Evolutionary conservation across 1,284 basidiomycete species (phyloP).

Genomic region (Spongiforma sp.): DNA sequence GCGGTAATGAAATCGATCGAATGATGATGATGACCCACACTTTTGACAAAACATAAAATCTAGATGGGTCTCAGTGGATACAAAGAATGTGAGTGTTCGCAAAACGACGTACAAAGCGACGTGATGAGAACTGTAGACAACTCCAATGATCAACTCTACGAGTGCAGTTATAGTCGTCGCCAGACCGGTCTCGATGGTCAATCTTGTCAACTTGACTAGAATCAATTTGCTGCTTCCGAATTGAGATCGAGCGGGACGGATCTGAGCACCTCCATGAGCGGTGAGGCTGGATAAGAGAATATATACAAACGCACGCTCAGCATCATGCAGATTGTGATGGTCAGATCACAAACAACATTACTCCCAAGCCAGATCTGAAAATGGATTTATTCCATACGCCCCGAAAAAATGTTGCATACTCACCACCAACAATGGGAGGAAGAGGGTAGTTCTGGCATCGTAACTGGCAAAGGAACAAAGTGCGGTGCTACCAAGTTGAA

Average conservation of each 20-base stretch:
- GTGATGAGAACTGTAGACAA: conserved; percentile 11
- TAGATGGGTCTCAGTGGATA: neutral
- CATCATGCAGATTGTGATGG: conserved; percentile 13
- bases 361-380: conserved; percentile 18
- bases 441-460: neutral
- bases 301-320: conserved; percentile 7
- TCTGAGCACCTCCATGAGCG: no score
- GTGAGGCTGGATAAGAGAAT: neutral
- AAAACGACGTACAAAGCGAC: conserved; percentile 14
- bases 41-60: conserved; percentile 19
- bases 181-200: conserved; percentile 20
- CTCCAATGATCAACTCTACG: conserved; percentile 12
- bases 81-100: neutral
- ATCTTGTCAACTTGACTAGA: conserved; percentile 12
- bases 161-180: conserved; percentile 15
- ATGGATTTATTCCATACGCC: neutral
- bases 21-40: conserved; percentile 14
- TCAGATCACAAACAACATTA: conserved; percentile 13
- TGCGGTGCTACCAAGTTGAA: no score
- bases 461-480: no score
- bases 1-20: neutral
- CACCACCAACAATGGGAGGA: neutral
- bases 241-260: conserved; percentile 5
- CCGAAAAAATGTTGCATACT: neutral
- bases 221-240: neutral